Percentiles rank a stretch among this genome's conserved stretches.
Evolutionary conservation across 129 eudicot species (phyloP).

Genomic region (Dittrichia graveolens): DNA sequence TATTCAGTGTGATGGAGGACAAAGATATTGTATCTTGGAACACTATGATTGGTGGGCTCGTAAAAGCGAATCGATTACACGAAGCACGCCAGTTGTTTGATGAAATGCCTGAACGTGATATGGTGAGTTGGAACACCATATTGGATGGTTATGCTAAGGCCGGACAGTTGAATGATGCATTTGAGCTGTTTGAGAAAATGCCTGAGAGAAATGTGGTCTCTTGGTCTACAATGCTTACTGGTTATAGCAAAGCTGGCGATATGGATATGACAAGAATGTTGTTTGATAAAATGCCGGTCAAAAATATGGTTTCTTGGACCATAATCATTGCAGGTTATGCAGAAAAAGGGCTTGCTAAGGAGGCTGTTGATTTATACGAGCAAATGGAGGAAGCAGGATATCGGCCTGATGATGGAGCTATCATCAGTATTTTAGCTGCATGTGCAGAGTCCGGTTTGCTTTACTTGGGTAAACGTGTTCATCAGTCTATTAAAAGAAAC

Average conservation of each 20-base stretch:
- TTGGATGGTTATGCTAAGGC: constrained; percentile 79
- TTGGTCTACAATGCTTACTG: constrained; percentile 84
- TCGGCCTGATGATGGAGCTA: constrained; percentile 65
- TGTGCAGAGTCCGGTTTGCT: constrained; percentile 88
- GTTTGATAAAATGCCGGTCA: constrained; percentile 89
- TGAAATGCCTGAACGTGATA: constrained; percentile 82
- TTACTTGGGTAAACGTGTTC: constrained; percentile 66
- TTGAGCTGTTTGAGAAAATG: constrained; percentile 70
- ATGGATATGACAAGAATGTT: constrained; percentile 75
- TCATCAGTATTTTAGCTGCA: constrained; percentile 73
- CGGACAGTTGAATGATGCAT: constrained; percentile 64
- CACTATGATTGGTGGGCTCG: constrained; percentile 67
- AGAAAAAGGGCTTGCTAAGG: constrained; percentile 65
- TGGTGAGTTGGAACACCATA: constrained; percentile 86
- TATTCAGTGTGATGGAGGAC: constrained; percentile 60
- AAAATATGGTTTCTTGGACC: constrained; percentile 86
- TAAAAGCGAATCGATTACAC: constrained; percentile 46
- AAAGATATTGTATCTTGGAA: constrained; percentile 82
- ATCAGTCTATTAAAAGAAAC: constrained; percentile 50
- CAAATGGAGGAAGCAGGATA: constrained; percentile 57
- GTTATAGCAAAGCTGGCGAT: constrained; percentile 68
- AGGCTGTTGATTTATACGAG: constrained; percentile 59
- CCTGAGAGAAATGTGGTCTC: constrained; percentile 78
- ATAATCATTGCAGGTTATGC: constrained; percentile 77
- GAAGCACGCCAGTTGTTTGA: constrained; percentile 67